Evolutionary conservation across 306 rosid species (phyloP), one percentile per base, ranked within the genome.

Genomic region (Rosa persica): DNA sequence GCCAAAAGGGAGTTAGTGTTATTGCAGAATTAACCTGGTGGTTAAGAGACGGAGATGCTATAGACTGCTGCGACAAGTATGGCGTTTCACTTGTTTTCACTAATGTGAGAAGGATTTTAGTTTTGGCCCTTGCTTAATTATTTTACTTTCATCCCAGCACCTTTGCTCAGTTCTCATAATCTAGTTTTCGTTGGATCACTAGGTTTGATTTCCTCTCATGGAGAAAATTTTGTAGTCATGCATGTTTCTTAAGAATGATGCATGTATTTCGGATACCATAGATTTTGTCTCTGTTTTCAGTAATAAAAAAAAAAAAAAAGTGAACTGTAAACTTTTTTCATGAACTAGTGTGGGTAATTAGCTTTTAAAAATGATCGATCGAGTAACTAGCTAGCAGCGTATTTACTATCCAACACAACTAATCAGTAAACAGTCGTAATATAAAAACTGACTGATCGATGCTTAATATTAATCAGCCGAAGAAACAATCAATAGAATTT

Each of bases 11-110:
- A 66, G 70, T 92, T 17, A 68, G 90, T 65, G 78, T 87, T 36
- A 94, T 94, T 66, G 97, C 96, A 10, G 97, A 94, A n/a, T n/a
- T n/a, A n/a, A 80, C 97, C 97, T 2, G 97, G 98, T 0, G 97
- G 97, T 11, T 90, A 62, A 84, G 97, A 87, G 98, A 94, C 66
- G 79, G 80, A 8, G 97, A 92, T 81, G 98, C 98, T 46, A 34
- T 94, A 43, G 97, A 90, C 46, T 92, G 98, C 80, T 94, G 98
- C 72, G 87, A 91, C 72, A 92, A 92, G 81, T 91, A 90, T 66
- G 98, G 90, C 3, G 97, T 92, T 74, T 87, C 97, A 10, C 97
- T 95, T 30, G 61, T 95, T 87, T 92, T 95, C 81, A 95, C 97
- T 77, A 76, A 86, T 30, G 83, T 90, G 54, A 89, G 98, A 6